Evolutionary conservation across 208 protist species (phyloP), one percentile per base, ranked within the genome.

Genomic region (Wallacemonas collosoma): DNA sequence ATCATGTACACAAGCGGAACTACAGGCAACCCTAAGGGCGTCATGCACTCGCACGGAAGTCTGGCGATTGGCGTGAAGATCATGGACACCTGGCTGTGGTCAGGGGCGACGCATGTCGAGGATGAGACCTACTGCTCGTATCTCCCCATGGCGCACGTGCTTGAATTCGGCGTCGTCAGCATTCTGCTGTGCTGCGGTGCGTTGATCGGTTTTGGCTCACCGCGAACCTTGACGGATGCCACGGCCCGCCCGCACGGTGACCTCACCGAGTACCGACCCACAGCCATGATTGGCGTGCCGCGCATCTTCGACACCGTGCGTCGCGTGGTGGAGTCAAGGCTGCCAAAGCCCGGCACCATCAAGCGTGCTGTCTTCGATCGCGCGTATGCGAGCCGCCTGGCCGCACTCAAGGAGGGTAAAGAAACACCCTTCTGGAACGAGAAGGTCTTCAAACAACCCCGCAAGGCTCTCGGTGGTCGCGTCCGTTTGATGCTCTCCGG

Each of bases 1-100:
- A 83, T 89, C 69, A 89, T 87, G 88, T 93, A 93, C 71, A 93
- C 88, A 12, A 86, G 83, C 64, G 89, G 89, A 36, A 89, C 89
- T 11, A 91, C 85, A 3, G 83, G 82, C n/a, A 68, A 83, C 45
- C 86, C 88, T 12, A 93, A 93, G 71, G 88, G 86, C 71, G 86
- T 90, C 35, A 72, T 90, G 54, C 75, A 90, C 50, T 73, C 65
- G 15, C 78, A 93, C 66, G 74, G 70, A 36, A 77, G 81, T 53
- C 53, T 88, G 1, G 61, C 62, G 12, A 35, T 63, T 12, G 73
- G 76, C 40, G 70, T 86, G 8, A 4, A 51, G 7, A 73, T 66
- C 6, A 36, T 77, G 51, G 39, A 69, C n/a, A 8, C 48, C 38
- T 65, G 56, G 41, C 26, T 83, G 12, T 67, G 26, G 26, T 54